Conservation (phyloP, 371 early-diverging fungal species). For the Apophysomyces ossiformis region DNA sequence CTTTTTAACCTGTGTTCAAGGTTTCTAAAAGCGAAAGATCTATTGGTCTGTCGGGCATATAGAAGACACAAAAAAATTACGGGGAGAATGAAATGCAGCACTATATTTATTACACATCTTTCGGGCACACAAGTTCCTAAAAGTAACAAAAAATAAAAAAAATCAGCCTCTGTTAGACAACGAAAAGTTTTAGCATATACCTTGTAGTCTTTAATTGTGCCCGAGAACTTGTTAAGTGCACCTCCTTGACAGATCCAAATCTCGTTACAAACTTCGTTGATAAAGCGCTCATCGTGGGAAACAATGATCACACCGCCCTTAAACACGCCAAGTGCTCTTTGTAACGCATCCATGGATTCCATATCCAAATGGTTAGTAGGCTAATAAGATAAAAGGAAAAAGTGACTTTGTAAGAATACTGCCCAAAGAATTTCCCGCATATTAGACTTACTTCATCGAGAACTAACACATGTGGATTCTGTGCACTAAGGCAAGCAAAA, state of each 20-base stretch:
- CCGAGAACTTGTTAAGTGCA: conserved; percentile 62
- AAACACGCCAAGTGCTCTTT: conserved; percentile 77
- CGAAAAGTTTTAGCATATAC: conserved; percentile 7
- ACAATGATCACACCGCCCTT: conserved; percentile 93
- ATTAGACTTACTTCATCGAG: conserved; percentile 84
- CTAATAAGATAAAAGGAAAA: conserved; percentile 26
- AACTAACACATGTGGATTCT: conserved; percentile 94
- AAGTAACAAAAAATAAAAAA: neutral
- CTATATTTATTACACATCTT: conserved; percentile 21
- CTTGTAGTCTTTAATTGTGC: conserved; percentile 63
- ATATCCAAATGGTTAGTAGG: conserved; percentile 92
- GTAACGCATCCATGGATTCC: conserved; percentile 92
- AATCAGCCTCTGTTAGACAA: neutral
- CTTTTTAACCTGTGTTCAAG: too few species aligned
- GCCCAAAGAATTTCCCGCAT: neutral
- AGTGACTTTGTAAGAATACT: neutral
- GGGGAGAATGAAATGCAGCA: too few species aligned
- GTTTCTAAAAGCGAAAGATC: too few species aligned
- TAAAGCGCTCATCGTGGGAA: conserved; percentile 93
- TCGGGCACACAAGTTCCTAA: conserved; percentile 35
- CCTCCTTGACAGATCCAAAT: conserved; percentile 87
- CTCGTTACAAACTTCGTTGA: conserved; percentile 86
- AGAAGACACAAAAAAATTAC: too few species aligned
- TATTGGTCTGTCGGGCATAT: too few species aligned
- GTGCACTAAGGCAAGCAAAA: conserved; percentile 93